Percentiles rank a stretch among this genome's conserved stretches.
Evolutionary conservation across 768 basidiomycete genomes (phyloP).

Genomic region (Mycena galopus): DNA sequence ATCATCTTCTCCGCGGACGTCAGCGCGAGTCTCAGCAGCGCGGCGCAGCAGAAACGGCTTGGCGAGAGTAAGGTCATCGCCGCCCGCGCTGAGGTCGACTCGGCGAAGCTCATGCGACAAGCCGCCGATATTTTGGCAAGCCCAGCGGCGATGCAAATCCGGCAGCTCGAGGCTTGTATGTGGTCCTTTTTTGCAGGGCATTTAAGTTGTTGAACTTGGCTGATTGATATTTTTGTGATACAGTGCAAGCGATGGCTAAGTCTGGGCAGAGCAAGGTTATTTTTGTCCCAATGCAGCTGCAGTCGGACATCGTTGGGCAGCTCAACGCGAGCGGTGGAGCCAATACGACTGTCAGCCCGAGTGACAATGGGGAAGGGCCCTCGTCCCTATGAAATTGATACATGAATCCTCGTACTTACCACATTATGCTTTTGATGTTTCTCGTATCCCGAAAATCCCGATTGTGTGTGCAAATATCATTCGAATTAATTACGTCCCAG

Average conservation of each 20-base stretch:
- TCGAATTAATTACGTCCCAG: neutral
- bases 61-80: slow-evolving; percentile 98
- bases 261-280: slow-evolving; percentile 91
- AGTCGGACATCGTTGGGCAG: slow-evolving; percentile 76
- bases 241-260: slow-evolving; percentile 94
- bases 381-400: neutral
- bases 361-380: slow-evolving; percentile 5
- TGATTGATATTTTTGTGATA: neutral
- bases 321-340: slow-evolving; percentile 38
- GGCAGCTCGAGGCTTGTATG: slow-evolving; percentile 89
- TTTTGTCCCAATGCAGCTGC: slow-evolving; percentile 94
- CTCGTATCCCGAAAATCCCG: neutral
- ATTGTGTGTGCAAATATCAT: neutral
- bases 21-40: slow-evolving; percentile 90
- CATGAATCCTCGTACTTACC: neutral
- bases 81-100: slow-evolving; percentile 94
- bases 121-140: slow-evolving; percentile 95
- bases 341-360: neutral
- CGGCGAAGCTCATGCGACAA: slow-evolving; percentile 95
- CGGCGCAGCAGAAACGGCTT: slow-evolving; percentile 96
- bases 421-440: neutral
- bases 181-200: slow-evolving; percentile 25
- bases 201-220: neutral
- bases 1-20: slow-evolving; percentile 94
- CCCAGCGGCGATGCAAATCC: slow-evolving; percentile 98